Base-by-base conservation (phyloP, 2,329 filamentous ascomycete genomes). In the Cladophialophora immunda region DNA sequence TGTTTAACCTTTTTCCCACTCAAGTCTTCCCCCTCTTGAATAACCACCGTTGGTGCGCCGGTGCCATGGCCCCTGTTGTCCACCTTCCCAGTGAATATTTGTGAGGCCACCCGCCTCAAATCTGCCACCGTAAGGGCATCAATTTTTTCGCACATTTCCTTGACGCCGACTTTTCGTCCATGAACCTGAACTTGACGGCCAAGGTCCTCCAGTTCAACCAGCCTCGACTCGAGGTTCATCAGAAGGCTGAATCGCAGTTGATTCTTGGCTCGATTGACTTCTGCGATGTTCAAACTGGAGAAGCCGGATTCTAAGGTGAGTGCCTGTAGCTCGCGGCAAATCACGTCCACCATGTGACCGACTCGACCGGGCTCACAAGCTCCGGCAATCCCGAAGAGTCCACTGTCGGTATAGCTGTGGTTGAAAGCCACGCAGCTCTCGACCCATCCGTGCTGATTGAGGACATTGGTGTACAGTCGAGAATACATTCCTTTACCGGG, bases 401-500 rank as follows among this genome's bases (percentile, higher is more conserved):
- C 95, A 6, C 91, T 94, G 79, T 99, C 95, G 0, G 92, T 95
- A 85, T 99, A 99, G 55, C 92, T 92, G 84, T 98, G 94, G 84
- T 98, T 98, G 84, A 98, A 98, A 32, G 94, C 91, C 59, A 97
- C 86, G 81, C 95, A 98, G 68, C 89, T 94, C 81, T 99, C 95
- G 29, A 99, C 93, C 94, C 94, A 99, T 73, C 92, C 93, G 81
- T 97, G 90, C 81, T 98, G 94, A 83, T 99, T 99, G 59, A 99
- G 87, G 0, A 98, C 94, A 78, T 97, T 97, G 70, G 94, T 98
- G 84, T 97, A 99, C 8, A 99, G 87, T 13, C 95, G 91, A 41
- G 92, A 97, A 84, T 98, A 98, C 95, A 99, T 99, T 78, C 95
- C 95, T 83, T 99, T 99, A 61, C 95, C 95, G 4, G 95, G 95